Evolutionary conservation across 2,329 filamentous ascomycete genomes (phyloP).

Genomic region (Nemania sp.): DNA sequence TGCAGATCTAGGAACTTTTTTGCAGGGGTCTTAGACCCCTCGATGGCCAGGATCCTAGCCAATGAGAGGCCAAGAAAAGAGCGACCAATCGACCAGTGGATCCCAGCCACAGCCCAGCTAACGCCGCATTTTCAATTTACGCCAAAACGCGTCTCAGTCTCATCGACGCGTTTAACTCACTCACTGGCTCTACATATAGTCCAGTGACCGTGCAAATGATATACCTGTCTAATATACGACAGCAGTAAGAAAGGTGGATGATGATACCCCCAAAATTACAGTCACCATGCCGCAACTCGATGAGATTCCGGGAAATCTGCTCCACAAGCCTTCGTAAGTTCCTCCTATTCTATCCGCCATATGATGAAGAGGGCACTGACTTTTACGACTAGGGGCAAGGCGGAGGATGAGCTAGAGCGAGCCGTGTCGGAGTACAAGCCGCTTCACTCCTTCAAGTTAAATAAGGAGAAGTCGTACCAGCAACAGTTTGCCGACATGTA

Average conservation of each 20-base stretch:
- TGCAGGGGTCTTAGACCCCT: constrained; percentile 30
- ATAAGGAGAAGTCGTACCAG: constrained; percentile 74
- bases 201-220: constrained; percentile 1
- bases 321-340: constrained; percentile 55
- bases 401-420: constrained; percentile 53
- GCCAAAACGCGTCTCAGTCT: constrained; percentile 41
- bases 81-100: not conserved
- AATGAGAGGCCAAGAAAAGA: constrained; percentile 17
- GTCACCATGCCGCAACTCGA: constrained; percentile 49
- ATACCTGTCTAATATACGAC: not conserved
- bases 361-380: not conserved
- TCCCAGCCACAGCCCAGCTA: constrained; percentile 16
- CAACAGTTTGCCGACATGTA: constrained; percentile 99
- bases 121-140: constrained; percentile 40
- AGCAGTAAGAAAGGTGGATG: not conserved
- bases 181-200: not conserved
- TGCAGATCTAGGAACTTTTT: constrained; percentile 23
- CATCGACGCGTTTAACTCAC: constrained; percentile 6
- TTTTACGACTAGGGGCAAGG: constrained; percentile 40
- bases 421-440: constrained; percentile 68
- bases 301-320: constrained; percentile 47
- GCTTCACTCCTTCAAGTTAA: constrained; percentile 72
- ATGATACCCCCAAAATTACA: not conserved
- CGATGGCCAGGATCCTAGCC: constrained; percentile 28
- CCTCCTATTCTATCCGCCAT: not conserved